Evolutionary conservation across 2,329 filamentous ascomycete genomes (phyloP).

Genomic region (Gremmenia infestans): DNA sequence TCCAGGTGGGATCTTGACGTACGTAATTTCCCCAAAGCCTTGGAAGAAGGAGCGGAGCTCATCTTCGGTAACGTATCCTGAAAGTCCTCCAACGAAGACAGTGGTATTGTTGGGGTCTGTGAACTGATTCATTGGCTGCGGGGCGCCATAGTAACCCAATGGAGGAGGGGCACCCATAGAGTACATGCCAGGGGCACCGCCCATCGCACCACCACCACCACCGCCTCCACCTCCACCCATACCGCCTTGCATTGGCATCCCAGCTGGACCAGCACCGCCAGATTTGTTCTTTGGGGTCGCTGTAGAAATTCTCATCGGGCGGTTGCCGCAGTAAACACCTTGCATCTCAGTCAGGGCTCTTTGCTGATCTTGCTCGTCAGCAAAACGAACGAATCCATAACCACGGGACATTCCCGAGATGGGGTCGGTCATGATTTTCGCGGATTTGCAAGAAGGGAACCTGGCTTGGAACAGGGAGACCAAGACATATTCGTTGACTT

Average conservation of each 20-base stretch:
- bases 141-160: slow-evolving; percentile 62
- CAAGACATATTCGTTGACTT: slow-evolving; percentile 97
- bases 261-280: slow-evolving; percentile 47
- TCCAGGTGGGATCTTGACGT: slow-evolving; percentile 98
- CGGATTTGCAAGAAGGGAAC: slow-evolving; percentile 96
- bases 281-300: slow-evolving; percentile 92
- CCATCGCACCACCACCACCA: slow-evolving; percentile 36
- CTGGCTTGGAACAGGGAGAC: slow-evolving; percentile 92
- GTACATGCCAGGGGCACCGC: slow-evolving; percentile 51
- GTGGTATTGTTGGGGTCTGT: slow-evolving; percentile 99
- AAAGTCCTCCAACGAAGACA: slow-evolving; percentile 94
- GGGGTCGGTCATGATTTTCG: slow-evolving; percentile 99
- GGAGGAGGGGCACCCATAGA: slow-evolving; percentile 59
- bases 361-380: slow-evolving; percentile 92
- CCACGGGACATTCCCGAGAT: slow-evolving; percentile 96
- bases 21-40: slow-evolving; percentile 98
- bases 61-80: slow-evolving; percentile 97
- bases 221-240: slow-evolving; percentile 35
- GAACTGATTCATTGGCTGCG: slow-evolving; percentile 97
- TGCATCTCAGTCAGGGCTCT: slow-evolving; percentile 97
- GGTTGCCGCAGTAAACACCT: slow-evolving; percentile 97
- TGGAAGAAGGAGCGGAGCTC: slow-evolving; percentile 99
- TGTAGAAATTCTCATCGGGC: slow-evolving; percentile 97
- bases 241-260: slow-evolving; percentile 42
- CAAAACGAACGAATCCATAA: slow-evolving; percentile 97